Conservation (phyloP, 139 green algal genomes). For the Volvox reticuliferus region DNA sequence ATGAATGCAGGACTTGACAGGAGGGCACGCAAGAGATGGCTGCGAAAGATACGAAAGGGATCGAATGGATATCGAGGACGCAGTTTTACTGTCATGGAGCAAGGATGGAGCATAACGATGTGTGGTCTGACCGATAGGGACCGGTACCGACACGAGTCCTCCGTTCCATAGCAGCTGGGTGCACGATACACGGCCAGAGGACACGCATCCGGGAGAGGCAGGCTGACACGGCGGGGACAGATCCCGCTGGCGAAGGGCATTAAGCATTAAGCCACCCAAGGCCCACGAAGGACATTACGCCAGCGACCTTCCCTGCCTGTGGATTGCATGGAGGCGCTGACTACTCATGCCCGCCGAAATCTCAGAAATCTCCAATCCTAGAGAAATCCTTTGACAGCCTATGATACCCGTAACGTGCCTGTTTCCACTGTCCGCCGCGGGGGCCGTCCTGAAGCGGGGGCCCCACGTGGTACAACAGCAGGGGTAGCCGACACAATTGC, state of each 20-base stretch:
- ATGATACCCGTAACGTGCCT: neutral
- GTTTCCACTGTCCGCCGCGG: neutral
- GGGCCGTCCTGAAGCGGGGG: neutral
- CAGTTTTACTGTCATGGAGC: too few relatives aligned
- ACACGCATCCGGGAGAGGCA: neutral
- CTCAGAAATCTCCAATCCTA: neutral
- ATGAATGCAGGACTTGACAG: too few relatives aligned
- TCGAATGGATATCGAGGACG: too few relatives aligned
- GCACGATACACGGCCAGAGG: neutral
- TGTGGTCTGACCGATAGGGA: too few relatives aligned
- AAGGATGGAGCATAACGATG: too few relatives aligned
- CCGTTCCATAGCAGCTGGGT: neutral
- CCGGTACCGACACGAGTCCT: neutral
- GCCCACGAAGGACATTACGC: too few relatives aligned
- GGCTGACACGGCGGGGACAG: too few relatives aligned
- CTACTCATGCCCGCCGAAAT: neutral
- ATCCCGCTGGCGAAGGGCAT: too few relatives aligned
- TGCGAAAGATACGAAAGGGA: too few relatives aligned
- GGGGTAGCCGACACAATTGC: slow-evolving; percentile 17
- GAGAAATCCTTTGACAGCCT: neutral
- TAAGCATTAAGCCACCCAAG: too few relatives aligned
- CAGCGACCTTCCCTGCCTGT: neutral
- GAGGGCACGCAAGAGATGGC: too few relatives aligned
- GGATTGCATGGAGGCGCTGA: neutral
- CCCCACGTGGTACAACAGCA: slow-evolving; percentile 2